Evolutionary conservation across 805 yeast species (phyloP).

Genomic region (Candida sanyiensis): DNA sequence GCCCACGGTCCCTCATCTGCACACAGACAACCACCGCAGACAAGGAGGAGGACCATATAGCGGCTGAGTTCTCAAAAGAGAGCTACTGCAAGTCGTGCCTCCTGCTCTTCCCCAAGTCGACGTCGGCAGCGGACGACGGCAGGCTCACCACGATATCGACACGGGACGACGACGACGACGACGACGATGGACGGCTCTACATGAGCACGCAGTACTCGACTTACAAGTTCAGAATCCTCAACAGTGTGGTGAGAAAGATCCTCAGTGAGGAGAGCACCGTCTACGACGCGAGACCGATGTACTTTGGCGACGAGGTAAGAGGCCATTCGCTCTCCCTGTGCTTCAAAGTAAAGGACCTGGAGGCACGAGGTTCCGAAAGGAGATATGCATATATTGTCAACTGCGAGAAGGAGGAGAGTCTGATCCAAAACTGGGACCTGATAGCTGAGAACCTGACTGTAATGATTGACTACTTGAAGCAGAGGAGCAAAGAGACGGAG

Average conservation of each 20-base stretch:
- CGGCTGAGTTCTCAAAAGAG: constrained; percentile 39
- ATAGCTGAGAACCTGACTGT: constrained; percentile 36
- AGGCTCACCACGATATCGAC: constrained; percentile 31
- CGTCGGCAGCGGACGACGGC: constrained; percentile 12
- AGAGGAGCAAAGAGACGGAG: constrained; percentile 26
- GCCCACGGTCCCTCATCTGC: constrained; percentile 61
- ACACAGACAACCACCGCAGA: constrained; percentile 40
- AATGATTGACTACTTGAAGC: constrained; percentile 36
- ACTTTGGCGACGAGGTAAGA: constrained; percentile 54
- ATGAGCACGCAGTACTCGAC: constrained; percentile 60
- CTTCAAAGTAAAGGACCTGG: constrained; percentile 56
- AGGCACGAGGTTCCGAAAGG: constrained; percentile 72
- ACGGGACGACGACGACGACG: constrained; percentile 2
- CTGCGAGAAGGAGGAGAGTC: constrained; percentile 45
- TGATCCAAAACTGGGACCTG: constrained; percentile 51
- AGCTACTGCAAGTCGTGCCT: constrained; percentile 58
- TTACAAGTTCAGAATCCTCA: constrained; percentile 45
- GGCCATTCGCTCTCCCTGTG: constrained; percentile 57
- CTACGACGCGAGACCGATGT: constrained; percentile 55
- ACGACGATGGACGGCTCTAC: constrained; percentile 24
- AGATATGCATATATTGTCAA: constrained; percentile 57
- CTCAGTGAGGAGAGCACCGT: constrained; percentile 61
- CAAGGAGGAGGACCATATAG: constrained; percentile 21
- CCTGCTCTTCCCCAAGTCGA: constrained; percentile 41
- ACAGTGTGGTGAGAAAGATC: constrained; percentile 56